Percentiles rank a stretch among this genome's conserved stretches.
These are phyloP conservation scores for Epichloe brachyelytri DNA, from an alignment of 2,329 filamentous ascomycete genomes.

Conservation along the genomic window DNA sequence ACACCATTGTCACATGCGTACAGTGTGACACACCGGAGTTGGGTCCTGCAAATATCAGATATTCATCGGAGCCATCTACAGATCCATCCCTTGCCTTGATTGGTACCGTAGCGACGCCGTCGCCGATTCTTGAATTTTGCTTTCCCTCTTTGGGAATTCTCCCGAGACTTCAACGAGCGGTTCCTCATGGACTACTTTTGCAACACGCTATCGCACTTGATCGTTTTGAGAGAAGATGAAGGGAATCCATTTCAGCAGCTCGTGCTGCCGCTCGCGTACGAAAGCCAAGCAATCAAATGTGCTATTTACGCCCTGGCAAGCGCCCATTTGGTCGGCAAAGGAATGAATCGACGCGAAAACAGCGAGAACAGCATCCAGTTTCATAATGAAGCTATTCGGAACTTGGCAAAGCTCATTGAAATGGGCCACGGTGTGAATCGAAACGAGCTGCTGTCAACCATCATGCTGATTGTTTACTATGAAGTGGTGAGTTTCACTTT, in stretches of 20 bases:
- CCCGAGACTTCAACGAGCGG: conserved; percentile 38
- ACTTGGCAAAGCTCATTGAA: conserved; percentile 43
- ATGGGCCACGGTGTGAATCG: conserved; percentile 34
- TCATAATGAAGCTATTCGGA: conserved; percentile 46
- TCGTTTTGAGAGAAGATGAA: conserved; percentile 49
- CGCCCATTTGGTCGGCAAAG: conserved; percentile 65
- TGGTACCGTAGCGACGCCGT: conserved; percentile 9
- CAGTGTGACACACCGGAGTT: conserved; percentile 8
- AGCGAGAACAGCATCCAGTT: conserved; percentile 44
- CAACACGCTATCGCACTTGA: conserved; percentile 50
- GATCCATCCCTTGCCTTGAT: conserved; percentile 15
- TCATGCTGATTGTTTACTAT: conserved; percentile 50
- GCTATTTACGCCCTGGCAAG: conserved; percentile 75
- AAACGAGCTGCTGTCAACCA: conserved; percentile 47
- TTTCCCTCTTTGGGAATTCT: conserved; percentile 45
- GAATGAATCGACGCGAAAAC: conserved; percentile 27
- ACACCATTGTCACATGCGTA: conserved; percentile 8
- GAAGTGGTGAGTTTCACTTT: conserved; percentile 40
- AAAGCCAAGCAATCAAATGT: conserved; percentile 54
- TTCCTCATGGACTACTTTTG: conserved; percentile 49
- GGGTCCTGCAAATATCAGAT: background rate
- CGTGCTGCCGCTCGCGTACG: conserved; percentile 45
- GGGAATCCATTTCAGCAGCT: conserved; percentile 52
- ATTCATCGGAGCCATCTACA: conserved; percentile 6
- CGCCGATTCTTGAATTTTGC: conserved; percentile 34